Evolutionary conservation across 2,329 filamentous ascomycete species (phyloP).

Genomic region (Cytospora mali): DNA sequence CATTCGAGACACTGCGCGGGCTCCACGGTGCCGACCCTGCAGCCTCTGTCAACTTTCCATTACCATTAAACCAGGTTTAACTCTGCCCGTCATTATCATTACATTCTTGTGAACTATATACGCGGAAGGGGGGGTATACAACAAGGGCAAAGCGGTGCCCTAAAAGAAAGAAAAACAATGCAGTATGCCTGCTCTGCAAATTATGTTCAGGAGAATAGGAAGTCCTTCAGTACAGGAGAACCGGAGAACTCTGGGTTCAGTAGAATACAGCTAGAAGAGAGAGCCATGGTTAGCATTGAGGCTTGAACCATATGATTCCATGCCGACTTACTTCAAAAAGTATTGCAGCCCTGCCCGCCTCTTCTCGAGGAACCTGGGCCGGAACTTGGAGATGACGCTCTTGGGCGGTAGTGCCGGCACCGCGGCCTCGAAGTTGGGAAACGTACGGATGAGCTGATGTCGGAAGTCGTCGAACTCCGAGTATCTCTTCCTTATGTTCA

Average conservation of each 20-base stretch:
- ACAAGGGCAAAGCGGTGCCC: neutral
- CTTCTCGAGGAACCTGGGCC: conserved; percentile 82
- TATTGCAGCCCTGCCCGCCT: conserved; percentile 82
- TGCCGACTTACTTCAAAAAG: conserved; percentile 79
- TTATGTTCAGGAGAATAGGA: conserved; percentile 67
- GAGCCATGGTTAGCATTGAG: conserved; percentile 25
- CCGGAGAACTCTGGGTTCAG: conserved; percentile 92
- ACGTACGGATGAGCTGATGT: conserved; percentile 71
- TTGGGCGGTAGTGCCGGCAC: conserved; percentile 91
- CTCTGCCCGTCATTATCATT: conserved; percentile 27
- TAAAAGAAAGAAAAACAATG: neutral
- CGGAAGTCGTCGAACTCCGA: conserved; percentile 91
- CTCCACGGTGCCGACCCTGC: neutral
- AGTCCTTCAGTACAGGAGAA: conserved; percentile 88
- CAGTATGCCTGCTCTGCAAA: neutral
- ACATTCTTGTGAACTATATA: conserved; percentile 22
- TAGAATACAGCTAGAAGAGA: conserved; percentile 72
- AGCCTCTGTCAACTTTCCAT: neutral
- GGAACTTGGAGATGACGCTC: conserved; percentile 84
- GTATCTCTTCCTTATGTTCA: conserved; percentile 73
- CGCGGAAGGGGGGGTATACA: conserved; percentile 22
- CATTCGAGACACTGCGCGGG: neutral
- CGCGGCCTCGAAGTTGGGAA: conserved; percentile 81
- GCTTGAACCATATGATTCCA: neutral
- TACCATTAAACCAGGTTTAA: neutral